Base-by-base conservation (phyloP, 176 grass and related monocot species). In the Carex kokanica region DNA sequence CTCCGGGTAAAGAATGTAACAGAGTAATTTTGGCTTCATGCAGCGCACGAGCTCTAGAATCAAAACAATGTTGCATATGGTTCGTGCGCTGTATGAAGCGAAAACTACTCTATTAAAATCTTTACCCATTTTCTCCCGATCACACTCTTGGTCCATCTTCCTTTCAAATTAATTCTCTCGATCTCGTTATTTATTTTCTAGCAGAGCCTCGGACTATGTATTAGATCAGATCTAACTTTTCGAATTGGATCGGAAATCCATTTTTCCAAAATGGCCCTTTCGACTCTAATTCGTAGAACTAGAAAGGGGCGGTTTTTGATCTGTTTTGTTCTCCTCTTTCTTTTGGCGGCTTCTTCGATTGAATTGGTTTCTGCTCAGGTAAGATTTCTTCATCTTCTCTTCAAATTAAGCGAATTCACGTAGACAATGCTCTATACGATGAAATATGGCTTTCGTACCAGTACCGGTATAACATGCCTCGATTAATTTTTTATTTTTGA, bases 291-390 rank as follows among this genome's bases (percentile, higher is more conserved):
- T 64, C 13, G 43, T 67, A 82, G 43, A 65, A 54, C 80, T 67
- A 41, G 80, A 52, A 68, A 65, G 80, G 25, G 63, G 63, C 60
- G 60, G 54, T 20, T 34, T 23, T 54, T 60, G 11, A 64, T 65
- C 74, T 27, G 83, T 34, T 53, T 53, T 27, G 8, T 54, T 85
- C 70, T 74, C 51, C 53, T 55, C 18, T 15, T 34, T 78, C 41
- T 53, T 61, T 56, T 85, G 20, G 61, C 15, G 32, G 74, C 7
- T 36, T 85, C 71, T 78, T 74, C 83, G 38, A 77, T 78, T 45
- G 83, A 31, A 78, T 85, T 85, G 32, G 71, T 78, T 78, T 53
- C 43, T 12, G 83, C 83, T 78, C 69, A 64, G 57, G 83, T 78
- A 29, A 31, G 73, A 78, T 85, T 78, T 85, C 41, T 78, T 78